Evolutionary conservation across 768 basidiomycete species (phyloP), one percentile per base, ranked within the genome.

Genomic region (Paxillus involutus): DNA sequence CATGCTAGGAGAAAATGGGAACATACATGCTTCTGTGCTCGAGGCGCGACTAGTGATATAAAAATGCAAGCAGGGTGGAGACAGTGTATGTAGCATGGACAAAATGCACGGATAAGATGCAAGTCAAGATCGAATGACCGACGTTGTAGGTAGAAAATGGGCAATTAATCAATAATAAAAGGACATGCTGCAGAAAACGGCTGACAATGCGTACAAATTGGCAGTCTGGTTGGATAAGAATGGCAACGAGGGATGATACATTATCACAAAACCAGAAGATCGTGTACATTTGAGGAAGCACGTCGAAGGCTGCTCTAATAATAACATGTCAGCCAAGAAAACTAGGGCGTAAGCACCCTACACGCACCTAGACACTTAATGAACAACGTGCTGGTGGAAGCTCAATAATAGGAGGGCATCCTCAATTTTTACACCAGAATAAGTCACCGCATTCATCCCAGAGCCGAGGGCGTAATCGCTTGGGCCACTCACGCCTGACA

Each of bases 371-470:
- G 56, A 61, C 26, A 57, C 44, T 75, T 73, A 84, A 56, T 80
- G 83, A 59, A 81, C 79, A 58, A 77, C 76, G 60, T 85, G 82
- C 44, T 85, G 82, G 63, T 87, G 84, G 74, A 91, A 91, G 67
- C 82, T 83, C 58, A 91, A 77, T 48, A 91, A 74, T 39, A 91
- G 70, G 32, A 88, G 71, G 4, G 89, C 89, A 61, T 91, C 89
- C 68, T 90, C 89, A 48, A 88, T 76, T 63, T 77, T 83, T 56
- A 88, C 81, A 45, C 83, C 83, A 53, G 76, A 79, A 55, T 69
- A 77, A 41, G 63, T 70, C 45, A 60, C 52, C 12, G 72, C 63
- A 44, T 58, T 60, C 63, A 64, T 46, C 48, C 69, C 47, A 16
- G 59, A 21, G 11, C 45, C 69, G 17, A 60, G 47, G 16, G 61